A percentile compares a stretch with the other conserved stretches of the same genome.
Evolutionary conservation across 768 basidiomycete genomes (phyloP).

Genomic region (Mycena sanguinolenta): DNA sequence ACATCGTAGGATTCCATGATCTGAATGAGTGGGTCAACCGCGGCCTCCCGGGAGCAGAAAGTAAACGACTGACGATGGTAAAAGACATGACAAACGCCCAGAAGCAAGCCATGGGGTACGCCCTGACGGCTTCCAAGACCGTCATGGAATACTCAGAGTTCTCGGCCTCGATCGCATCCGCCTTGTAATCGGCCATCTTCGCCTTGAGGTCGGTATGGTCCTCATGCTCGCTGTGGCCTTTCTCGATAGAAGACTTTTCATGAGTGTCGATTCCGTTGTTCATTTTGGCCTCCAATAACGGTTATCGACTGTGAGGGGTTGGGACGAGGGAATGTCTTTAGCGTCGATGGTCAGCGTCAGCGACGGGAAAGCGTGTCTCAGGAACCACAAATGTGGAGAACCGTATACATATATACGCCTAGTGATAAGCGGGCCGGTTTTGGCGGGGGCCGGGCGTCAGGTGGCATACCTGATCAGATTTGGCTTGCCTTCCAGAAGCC

Average conservation of each 20-base stretch:
- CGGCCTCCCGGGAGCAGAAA: constrained; percentile 1
- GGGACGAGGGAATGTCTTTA: too few relatives aligned
- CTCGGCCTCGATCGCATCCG: constrained; percentile 35
- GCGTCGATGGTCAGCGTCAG: too few relatives aligned
- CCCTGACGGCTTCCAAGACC: constrained; percentile 31
- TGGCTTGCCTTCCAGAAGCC: too few relatives aligned
- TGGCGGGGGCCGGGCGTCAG: too few relatives aligned
- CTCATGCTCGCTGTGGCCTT: constrained; percentile 16
- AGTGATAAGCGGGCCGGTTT: too few relatives aligned
- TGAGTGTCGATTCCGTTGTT: not conserved
- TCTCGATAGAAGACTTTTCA: constrained; percentile 6
- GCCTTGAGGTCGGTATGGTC: constrained; percentile 18
- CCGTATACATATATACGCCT: too few relatives aligned
- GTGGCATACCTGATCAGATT: too few relatives aligned
- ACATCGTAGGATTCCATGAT: constrained; percentile 40
- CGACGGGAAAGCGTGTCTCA: too few relatives aligned
- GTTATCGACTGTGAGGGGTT: too few relatives aligned
- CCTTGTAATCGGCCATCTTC: constrained; percentile 18
- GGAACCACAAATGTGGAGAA: too few relatives aligned
- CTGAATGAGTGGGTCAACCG: constrained; percentile 16
- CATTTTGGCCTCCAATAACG: not conserved
- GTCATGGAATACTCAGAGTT: constrained; percentile 30
- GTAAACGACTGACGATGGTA: constrained; percentile 27
- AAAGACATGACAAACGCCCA: constrained; percentile 38
- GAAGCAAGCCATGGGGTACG: constrained; percentile 38